Evolutionary conservation across 805 yeast species (phyloP).

Genomic region (Candida saitoana): DNA sequence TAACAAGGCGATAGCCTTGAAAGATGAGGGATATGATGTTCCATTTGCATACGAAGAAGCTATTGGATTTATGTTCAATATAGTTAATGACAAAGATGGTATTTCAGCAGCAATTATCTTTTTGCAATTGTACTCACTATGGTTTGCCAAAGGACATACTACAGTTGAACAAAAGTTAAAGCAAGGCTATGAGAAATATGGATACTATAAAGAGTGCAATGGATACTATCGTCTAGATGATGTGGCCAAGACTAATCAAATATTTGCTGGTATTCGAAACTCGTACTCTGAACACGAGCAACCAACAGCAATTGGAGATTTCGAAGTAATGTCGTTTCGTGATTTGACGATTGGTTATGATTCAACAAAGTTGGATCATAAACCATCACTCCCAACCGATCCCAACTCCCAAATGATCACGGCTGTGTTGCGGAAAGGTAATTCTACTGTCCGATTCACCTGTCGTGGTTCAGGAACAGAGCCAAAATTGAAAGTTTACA

Average conservation of each 20-base stretch:
- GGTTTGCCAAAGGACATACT: conserved; percentile 36
- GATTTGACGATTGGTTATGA: conserved; percentile 84
- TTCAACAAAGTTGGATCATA: conserved; percentile 53
- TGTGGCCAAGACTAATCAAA: conserved; percentile 44
- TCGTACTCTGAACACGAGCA: conserved; percentile 20
- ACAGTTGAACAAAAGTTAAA: conserved; percentile 51
- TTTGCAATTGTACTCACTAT: conserved; percentile 58
- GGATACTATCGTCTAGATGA: conserved; percentile 75
- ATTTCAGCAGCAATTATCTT: conserved; percentile 74
- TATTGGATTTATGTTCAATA: conserved; percentile 85
- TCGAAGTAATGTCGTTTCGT: conserved; percentile 63
- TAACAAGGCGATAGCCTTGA: conserved; percentile 73
- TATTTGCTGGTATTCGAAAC: conserved; percentile 52
- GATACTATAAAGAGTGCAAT: conserved; percentile 79
- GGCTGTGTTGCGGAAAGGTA: conserved; percentile 34
- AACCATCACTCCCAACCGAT: conserved; percentile 69
- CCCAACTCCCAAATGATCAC: conserved; percentile 84
- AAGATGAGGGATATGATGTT: conserved; percentile 57
- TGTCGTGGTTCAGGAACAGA: conserved; percentile 96
- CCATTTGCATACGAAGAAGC: conserved; percentile 97
- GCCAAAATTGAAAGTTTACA: conserved; percentile 87
- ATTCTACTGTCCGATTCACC: conserved; percentile 58
- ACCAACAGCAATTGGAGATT: conserved; percentile 56
- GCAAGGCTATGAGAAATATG: conserved; percentile 60
- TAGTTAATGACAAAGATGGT: conserved; percentile 91